A percentile compares a stretch with the other conserved stretches of the same genome.
Evolutionary conservation across 768 basidiomycete genomes (phyloP).

Genomic region (Amanita rubescens): DNA sequence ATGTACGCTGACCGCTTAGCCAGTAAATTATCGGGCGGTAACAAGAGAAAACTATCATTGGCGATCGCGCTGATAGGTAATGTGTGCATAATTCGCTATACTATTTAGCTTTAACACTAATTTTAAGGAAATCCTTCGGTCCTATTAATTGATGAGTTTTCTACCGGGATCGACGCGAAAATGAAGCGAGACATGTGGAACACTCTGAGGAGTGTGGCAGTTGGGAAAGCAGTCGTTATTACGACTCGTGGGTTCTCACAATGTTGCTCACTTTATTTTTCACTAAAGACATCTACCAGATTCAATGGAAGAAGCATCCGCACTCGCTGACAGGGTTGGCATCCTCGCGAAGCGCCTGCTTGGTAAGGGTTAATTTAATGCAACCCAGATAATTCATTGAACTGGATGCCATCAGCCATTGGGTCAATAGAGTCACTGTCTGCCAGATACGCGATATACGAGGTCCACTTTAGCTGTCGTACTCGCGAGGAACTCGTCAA

Average conservation of each 20-base stretch:
- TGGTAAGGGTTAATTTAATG: conserved; percentile 30
- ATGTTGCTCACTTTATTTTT: not conserved
- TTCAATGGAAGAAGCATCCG: conserved; percentile 82
- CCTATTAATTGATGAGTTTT: conserved; percentile 77
- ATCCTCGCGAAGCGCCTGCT: conserved; percentile 68
- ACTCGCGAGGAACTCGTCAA: conserved; percentile 51
- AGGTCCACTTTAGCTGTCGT: conserved; percentile 67
- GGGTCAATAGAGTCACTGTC: conserved; percentile 60
- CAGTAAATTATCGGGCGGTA: conserved; percentile 70
- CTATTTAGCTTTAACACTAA: not conserved
- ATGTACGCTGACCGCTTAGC: conserved; percentile 65
- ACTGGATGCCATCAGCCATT: conserved; percentile 35
- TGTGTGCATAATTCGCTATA: conserved; percentile 1
- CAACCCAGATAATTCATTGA: not conserved
- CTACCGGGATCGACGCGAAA: conserved; percentile 75
- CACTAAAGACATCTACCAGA: conserved; percentile 30
- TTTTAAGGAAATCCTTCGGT: conserved; percentile 63
- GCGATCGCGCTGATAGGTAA: conserved; percentile 70
- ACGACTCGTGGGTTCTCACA: conserved; percentile 50
- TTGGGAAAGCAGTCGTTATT: conserved; percentile 64
- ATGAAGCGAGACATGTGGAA: conserved; percentile 83
- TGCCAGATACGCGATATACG: conserved; percentile 64
- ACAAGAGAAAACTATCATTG: conserved; percentile 68
- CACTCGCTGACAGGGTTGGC: conserved; percentile 67
- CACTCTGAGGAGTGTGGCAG: conserved; percentile 55